These are phyloP conservation scores for Takashimella koratensis DNA, from an alignment of 1,284 basidiomycete species.

Conservation along the genomic window DNA sequence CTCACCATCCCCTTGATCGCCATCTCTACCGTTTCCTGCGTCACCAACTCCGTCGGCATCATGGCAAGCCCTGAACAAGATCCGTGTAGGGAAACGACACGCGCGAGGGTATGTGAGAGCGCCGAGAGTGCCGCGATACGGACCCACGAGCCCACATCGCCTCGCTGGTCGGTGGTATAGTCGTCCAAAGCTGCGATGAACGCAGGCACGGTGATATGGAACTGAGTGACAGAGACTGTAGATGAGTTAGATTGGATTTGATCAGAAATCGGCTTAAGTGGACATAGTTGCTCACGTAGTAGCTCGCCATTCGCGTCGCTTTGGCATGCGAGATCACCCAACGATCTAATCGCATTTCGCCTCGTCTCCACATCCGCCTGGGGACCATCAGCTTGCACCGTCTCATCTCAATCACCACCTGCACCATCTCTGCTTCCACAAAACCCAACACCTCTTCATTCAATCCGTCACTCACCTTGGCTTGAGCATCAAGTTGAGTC, in stretches of 20 bases:
- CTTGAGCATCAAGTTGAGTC: slow-evolving; percentile 20
- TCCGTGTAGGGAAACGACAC: too few species aligned
- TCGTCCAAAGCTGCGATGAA: slow-evolving; percentile 68
- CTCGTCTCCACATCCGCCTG: slow-evolving; percentile 46
- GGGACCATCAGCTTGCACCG: not conserved
- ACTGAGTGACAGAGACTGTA: slow-evolving; percentile 13
- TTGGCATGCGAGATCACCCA: slow-evolving; percentile 28
- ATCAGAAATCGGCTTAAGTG: slow-evolving; percentile 1
- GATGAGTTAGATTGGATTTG: not conserved
- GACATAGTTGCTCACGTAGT: slow-evolving; percentile 26
- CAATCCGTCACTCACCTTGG: slow-evolving; percentile 20
- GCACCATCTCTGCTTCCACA: not conserved
- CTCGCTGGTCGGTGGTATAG: slow-evolving; percentile 89
- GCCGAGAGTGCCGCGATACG: slow-evolving; percentile 66
- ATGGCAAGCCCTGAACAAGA: too few species aligned
- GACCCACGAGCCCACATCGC: slow-evolving; percentile 97
- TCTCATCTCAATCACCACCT: not conserved
- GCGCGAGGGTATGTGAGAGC: slow-evolving; percentile 20
- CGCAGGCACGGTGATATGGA: slow-evolving; percentile 22
- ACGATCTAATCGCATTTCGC: slow-evolving; percentile 32
- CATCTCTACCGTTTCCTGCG: slow-evolving; percentile 58
- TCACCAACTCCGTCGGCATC: slow-evolving; percentile 49
- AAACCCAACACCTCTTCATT: not conserved
- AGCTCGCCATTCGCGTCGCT: not conserved
- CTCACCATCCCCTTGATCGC: slow-evolving; percentile 69